Evolutionary conservation across 768 basidiomycete species (phyloP).

Genomic region (Rhodotorula kratochvilovae): DNA sequence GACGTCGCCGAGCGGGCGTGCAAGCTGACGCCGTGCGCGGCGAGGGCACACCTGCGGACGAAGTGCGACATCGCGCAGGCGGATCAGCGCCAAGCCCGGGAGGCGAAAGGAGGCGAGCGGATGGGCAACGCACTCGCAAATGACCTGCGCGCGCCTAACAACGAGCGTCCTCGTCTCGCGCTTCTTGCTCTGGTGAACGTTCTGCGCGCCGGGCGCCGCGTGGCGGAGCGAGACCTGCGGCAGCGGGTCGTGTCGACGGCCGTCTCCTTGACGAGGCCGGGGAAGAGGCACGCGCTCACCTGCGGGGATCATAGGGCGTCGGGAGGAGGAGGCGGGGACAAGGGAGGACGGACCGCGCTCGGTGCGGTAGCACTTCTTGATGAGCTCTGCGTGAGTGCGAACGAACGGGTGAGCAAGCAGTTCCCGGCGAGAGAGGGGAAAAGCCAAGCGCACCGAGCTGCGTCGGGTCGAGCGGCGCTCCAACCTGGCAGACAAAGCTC

Average conservation of each 20-base stretch:
- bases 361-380: constrained; percentile 72
- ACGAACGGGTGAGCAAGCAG: too few relatives aligned
- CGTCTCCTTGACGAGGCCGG: constrained; percentile 77
- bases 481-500: constrained; percentile 78
- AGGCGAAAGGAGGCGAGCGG: too few relatives aligned
- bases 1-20: neutral
- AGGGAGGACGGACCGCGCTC: constrained; percentile 49
- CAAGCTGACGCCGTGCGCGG: constrained; percentile 18
- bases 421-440: neutral
- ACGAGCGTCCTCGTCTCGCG: constrained; percentile 53
- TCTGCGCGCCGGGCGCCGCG: constrained; percentile 42
- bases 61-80: too few relatives aligned
- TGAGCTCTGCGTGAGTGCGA: constrained; percentile 55
- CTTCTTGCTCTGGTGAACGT: constrained; percentile 48
- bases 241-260: constrained; percentile 47
- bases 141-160: constrained; percentile 76
- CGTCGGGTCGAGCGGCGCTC: constrained; percentile 64
- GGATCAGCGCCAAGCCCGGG: too few relatives aligned
- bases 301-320: constrained; percentile 33
- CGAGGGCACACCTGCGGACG: constrained; percentile 27
- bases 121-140: constrained; percentile 64
- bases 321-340: neutral
- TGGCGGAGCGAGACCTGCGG: constrained; percentile 34
- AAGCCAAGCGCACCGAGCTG: constrained; percentile 54
- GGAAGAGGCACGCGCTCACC: constrained; percentile 78